Evolutionary conservation across 2,329 filamentous ascomycete genomes (phyloP), one percentile per base, ranked within the genome.

Genomic region (Cercospora beticola): DNA sequence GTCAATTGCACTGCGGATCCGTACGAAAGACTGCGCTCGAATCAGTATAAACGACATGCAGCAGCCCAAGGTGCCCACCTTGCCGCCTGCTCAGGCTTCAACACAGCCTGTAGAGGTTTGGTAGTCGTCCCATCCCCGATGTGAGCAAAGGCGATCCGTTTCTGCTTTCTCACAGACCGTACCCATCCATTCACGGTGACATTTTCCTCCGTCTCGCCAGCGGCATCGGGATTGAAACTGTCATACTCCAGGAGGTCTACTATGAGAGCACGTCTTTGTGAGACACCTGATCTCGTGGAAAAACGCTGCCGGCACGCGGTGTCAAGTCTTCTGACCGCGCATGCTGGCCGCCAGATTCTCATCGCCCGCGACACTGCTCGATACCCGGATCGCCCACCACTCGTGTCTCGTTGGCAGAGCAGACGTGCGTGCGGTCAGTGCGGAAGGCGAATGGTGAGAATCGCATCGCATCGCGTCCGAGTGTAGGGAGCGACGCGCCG

Each of bases 81-180:
- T 80, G 89, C 85, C 73, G 90, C 89, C 77, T 93, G 85, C 58
- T 86, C 84, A 71, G 91, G 90, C 65, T 88, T 88, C 73, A 97
- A 82, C 58, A 97, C 88, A 57, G 90, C 92, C 82, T 99, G 95
- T 65, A 98, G 80, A 30, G 92, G 85, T 70, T 89, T 84, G 73
- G 92, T 84, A 52, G 91, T 93, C 12, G 93, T 96, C 56, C 95
- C 95, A 83, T 99, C 95, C 10, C 90, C 90, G 63, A 98, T 84
- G 68, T 93, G 88, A 63, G 94, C 90, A 81, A 99, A 98, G 5
- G 91, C 89, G 68, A 91, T 85, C 23, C 86, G 86, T 79, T 97
- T 97, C 83, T 96, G 93, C 79, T 92, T 92, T 70, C 94, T 87
- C 69, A 97, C 89, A 4, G 92, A 94, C 71, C 92, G 88, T 65